Base-by-base conservation (phyloP, 208 protist genomes). In the Crithidia fasciculata region DNA sequence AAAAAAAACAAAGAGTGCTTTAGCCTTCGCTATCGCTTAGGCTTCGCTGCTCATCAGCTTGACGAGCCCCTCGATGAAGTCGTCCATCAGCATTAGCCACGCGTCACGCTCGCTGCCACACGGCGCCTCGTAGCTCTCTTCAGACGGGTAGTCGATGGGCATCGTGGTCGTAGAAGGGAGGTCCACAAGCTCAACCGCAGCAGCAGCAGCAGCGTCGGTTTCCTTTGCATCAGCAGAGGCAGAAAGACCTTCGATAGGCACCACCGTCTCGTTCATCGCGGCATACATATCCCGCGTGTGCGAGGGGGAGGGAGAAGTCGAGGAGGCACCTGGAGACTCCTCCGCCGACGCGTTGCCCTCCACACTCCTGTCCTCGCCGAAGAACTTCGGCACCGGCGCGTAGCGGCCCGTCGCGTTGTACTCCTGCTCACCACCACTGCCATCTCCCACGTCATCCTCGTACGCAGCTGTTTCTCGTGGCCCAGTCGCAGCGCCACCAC, bases 1-100 rank as follows among this genome's bases (percentile, higher is more conserved):
- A 44, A 16, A n/a, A 56, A 50, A 53, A 39, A 49, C 6, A 55
- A 45, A 55, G 18, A 19, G 52, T 28, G 28, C 28, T 56, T n/a
- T 0, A 18, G 15, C 52, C 43, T 59, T 59, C 28, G 28, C 5
- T 41, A 41, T 36, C 8, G 53, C 8, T 55, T 10, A 62, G 12
- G 5, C 47, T 47, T 65, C 65, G 15, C 2, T n/a, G 47, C 8
- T 47, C 43, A 78, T 68, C 16, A 78, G 54, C 50, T 55, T 68
- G 57, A 78, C 57, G 18, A 78, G 41, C 0, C 73, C 65, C 18
- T 78, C 73, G 15, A 78, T 78, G 43, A 72, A 78, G 40, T 53
- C 58, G 65, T 78, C 73, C 58, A 78, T 78, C 65, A 72, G 41
- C 58, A 36, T 28, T 47, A 72, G 64, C 73, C 73, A 71, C 49